Evolutionary conservation across 2,329 filamentous ascomycete genomes (phyloP).

Genomic region (Thelonectria olida): DNA sequence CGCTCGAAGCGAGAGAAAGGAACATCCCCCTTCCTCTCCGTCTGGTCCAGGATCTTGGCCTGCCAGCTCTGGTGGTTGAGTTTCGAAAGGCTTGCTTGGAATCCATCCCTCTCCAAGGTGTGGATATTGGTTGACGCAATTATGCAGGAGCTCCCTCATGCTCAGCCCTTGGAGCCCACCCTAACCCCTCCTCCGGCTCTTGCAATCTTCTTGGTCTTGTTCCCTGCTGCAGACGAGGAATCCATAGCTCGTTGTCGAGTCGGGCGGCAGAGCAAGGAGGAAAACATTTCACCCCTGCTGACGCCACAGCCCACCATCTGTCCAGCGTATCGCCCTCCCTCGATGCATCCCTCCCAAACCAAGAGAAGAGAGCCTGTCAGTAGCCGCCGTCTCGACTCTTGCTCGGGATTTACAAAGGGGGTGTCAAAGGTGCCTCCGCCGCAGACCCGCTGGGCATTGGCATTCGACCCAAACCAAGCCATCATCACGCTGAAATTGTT

Average conservation of each 20-base stretch:
- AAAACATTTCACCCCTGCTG: slow-evolving; percentile 19
- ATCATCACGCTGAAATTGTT: slow-evolving; percentile 9
- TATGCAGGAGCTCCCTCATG: slow-evolving; percentile 36
- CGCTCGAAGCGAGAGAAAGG: neutral
- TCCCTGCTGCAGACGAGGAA: no score
- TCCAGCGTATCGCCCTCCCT: slow-evolving; percentile 30
- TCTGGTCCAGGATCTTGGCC: neutral
- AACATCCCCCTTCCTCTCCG: neutral
- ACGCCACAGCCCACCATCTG: slow-evolving; percentile 22
- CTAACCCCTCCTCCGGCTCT: slow-evolving; percentile 5
- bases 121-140: slow-evolving; percentile 42
- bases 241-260: no score
- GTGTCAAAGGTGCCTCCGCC: slow-evolving; percentile 31
- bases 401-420: no score
- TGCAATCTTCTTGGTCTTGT: slow-evolving; percentile 6
- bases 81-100: neutral
- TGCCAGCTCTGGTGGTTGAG: neutral
- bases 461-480: no score
- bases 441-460: slow-evolving; percentile 26
- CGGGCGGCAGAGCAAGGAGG: slow-evolving; percentile 32
- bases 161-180: slow-evolving; percentile 7
- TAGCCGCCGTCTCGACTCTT: slow-evolving; percentile 1
- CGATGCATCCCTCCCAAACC: no score
- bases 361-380: slow-evolving; percentile 7
- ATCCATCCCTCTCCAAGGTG: slow-evolving; percentile 10